Evolutionary conservation across 257 asterid species (phyloP), one percentile per base, ranked within the genome.

Genomic region (Schizonepeta tenuifolia): DNA sequence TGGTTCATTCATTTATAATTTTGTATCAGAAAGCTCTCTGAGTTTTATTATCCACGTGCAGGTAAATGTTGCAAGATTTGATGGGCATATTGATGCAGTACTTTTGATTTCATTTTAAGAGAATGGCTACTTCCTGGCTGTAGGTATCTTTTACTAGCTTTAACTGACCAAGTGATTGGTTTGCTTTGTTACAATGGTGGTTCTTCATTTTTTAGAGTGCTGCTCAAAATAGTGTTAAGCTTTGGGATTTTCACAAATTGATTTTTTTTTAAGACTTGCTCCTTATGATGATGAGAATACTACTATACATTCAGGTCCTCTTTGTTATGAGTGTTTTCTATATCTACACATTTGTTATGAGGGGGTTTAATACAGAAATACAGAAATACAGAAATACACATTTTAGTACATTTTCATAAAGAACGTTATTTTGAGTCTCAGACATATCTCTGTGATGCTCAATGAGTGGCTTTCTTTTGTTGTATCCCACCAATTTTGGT

Each of bases 171-270:
- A 10, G 13, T 12, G 2, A 24, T 10, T n/a, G 24, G 33, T 22
- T 54, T 54, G 33, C 10, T 17, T 1, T 55, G 61, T 24, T 55
- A 55, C 33, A 55, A 1, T 55, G 61, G 17, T 21, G 26, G 33
- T 36, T 41, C 68, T 81, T 41, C 50, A 40, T 54, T 77, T 75
- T 73, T 67, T 87, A 95, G 97, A 93, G 96, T 85, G 98, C 97
- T 64, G 98, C 98, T 59, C 94, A 85, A 75, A 97, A 92, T 86
- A 97, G 99, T 65, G 99, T 92, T n/a, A 89, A 89, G 88, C 96
- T 92, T 65, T 95, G 90, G 90, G 99, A 95, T 88, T 86, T 95
- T 59, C n/a, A n/a, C 9, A 95, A 84, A 40, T 26, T 7, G 26
- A 46, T 9, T 18, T 22, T 9, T n/a, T 36, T 26, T 49, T 26